These are phyloP conservation scores for Lagenidium giganteum DNA, from an alignment of 352 stramenopile species.

Conservation along the genomic window DNA sequence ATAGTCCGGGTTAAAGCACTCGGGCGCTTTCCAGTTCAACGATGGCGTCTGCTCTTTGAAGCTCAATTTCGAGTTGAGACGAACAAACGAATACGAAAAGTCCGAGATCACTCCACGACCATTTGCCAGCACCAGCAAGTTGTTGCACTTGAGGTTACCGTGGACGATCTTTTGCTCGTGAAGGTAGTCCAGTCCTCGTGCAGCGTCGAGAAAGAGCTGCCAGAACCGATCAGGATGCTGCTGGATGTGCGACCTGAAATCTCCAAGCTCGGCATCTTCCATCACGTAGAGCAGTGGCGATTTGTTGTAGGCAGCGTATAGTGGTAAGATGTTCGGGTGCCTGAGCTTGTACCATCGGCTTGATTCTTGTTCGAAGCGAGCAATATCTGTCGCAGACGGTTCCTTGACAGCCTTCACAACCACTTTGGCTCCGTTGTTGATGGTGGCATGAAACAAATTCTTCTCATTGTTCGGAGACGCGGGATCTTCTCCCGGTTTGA, in stretches of 20 bases:
- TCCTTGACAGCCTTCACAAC: no score
- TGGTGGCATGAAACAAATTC: no score
- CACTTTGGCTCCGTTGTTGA: no score
- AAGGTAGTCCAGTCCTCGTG: conserved; percentile 23
- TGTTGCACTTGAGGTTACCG: conserved; percentile 28
- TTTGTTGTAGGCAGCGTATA: conserved; percentile 21
- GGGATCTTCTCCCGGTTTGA: no score
- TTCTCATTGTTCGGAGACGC: no score
- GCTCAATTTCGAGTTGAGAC: conserved; percentile 18
- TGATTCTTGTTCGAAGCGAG: no score
- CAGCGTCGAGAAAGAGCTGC: conserved; percentile 25
- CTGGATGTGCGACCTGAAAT: conserved; percentile 20
- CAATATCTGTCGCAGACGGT: no score
- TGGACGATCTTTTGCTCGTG: conserved; percentile 22
- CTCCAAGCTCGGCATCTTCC: conserved; percentile 15
- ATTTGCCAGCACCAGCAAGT: conserved; percentile 20
- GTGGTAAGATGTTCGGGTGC: conserved; percentile 19
- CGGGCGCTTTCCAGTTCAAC: conserved; percentile 19
- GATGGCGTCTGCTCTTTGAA: conserved; percentile 12
- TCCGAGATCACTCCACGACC: conserved; percentile 24
- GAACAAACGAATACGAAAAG: conserved; percentile 24
- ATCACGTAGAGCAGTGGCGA: conserved; percentile 13
- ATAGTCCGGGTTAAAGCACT: conserved; percentile 7
- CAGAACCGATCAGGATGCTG: conserved; percentile 17
- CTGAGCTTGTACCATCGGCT: conserved; percentile 11